A percentile compares a stretch with the other conserved stretches of the same genome.
phyloP scores from a whole-genome alignment of 2,329 filamentous ascomycete species.

The Celoporthe dispersa region DNA sequence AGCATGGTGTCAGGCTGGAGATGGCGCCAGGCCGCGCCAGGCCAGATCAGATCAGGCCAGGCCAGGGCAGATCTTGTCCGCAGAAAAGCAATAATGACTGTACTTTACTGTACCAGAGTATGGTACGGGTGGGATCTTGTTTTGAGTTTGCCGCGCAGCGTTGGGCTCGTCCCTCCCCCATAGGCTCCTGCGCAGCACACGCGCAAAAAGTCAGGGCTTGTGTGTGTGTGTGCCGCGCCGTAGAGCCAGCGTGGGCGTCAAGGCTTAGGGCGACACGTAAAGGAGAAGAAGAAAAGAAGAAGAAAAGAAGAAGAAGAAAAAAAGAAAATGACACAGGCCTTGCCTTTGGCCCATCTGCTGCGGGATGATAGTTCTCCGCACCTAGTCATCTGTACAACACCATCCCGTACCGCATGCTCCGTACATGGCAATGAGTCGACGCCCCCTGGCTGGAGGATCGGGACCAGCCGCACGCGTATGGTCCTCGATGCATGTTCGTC shows the following conservation, averaged over 20 bases:
- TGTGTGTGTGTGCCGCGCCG: background rate
- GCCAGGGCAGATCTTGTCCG: background rate
- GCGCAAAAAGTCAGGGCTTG: background rate
- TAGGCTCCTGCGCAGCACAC: background rate
- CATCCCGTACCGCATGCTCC: background rate
- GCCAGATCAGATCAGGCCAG: too few species aligned
- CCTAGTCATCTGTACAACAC: background rate
- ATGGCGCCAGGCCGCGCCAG: background rate
- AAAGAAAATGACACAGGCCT: background rate
- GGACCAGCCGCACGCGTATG: conserved; percentile 12
- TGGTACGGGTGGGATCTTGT: conserved; percentile 4
- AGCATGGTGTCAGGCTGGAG: conserved; percentile 7
- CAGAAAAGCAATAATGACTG: background rate
- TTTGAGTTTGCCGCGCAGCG: background rate
- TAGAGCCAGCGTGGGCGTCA: background rate
- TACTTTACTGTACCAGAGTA: background rate
- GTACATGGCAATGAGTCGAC: conserved; percentile 5
- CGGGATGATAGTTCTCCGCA: background rate
- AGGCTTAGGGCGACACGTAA: too few species aligned
- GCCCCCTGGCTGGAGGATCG: background rate
- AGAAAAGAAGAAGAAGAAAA: background rate
- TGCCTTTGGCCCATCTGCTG: background rate
- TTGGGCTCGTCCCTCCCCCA: background rate
- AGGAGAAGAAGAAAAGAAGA: background rate
- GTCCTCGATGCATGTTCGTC: conserved; percentile 10